Evolutionary conservation across 2,329 filamentous ascomycete species (phyloP), one percentile per base, ranked within the genome.

Genomic region (Hortaea sp.): DNA sequence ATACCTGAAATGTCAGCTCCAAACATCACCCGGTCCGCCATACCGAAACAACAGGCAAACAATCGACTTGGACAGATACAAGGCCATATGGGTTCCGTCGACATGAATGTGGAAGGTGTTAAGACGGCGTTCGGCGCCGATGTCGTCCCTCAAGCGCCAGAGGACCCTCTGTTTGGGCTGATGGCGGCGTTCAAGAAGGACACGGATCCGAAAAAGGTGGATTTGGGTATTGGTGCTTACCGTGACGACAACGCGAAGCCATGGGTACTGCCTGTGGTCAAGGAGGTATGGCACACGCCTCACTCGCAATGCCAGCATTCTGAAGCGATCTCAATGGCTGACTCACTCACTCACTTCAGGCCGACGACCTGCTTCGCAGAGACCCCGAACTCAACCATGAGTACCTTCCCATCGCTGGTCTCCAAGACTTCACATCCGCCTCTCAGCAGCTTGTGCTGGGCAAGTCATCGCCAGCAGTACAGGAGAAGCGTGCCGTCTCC

Each of bases 311-410:
- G 27, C 32, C 32, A n/a, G 3, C 32, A 35, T 9, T 2, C 29
- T n/a, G 12, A 2, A 2, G 29, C 5, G 10, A 29, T 6, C 4
- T 11, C 4, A 27, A 41, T n/a, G 20, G 30, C 38, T 40, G 29
- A 43, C 46, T 42, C 42, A 6, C 30, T 42, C 42, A 6, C 30
- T 34, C 12, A 28, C 20, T 28, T 44, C 64, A 97, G 90, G 92
- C 92, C 58, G 89, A 97, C 66, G 84, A 92, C 55, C 81, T 88
- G 60, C 79, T 97, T 56, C 85, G 82, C 67, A 84, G 84, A 64
- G 88, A 95, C 69, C 88, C 90, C 63, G 78, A 86, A 49, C 76
- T 94, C 59, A 94, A 98, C 73, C 90, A 98, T 75, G 92, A 98
- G 77, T 98, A 98, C 70, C 87, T 94, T 49, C 90, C 92, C 49